phyloP scores from a whole-genome alignment of 495 filamentous ascomycete genomes.

The Hypomontagnella monticulosa region DNA sequence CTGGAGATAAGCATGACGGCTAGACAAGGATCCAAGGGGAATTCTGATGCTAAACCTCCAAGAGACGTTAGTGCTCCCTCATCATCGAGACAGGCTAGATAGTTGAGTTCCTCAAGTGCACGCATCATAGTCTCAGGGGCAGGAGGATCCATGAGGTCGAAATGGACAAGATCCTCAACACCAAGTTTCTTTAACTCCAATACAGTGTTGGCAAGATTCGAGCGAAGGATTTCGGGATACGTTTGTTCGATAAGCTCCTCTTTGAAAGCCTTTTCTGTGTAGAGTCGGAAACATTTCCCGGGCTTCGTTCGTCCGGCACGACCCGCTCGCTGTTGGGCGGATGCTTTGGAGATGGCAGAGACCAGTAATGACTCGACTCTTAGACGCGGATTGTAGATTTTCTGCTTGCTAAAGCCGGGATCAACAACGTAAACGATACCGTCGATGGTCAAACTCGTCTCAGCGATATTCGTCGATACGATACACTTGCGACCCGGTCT shows the following conservation, averaged over 20 bases:
- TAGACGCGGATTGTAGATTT: constrained; percentile 97
- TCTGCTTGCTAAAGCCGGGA: constrained; percentile 99
- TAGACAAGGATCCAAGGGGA: constrained; percentile 92
- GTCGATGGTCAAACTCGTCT: constrained; percentile 97
- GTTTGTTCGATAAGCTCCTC: constrained; percentile 97
- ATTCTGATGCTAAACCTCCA: constrained; percentile 90
- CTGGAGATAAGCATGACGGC: constrained; percentile 98
- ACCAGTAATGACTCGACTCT: constrained; percentile 96
- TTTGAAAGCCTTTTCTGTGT: constrained; percentile 96
- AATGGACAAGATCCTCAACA: constrained; percentile 95
- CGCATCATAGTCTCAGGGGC: constrained; percentile 99
- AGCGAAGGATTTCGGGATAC: constrained; percentile 93
- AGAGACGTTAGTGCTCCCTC: constrained; percentile 90
- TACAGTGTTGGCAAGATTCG: constrained; percentile 93
- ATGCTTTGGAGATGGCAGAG: constrained; percentile 96
- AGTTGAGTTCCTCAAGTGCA: constrained; percentile 97
- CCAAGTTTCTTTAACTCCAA: constrained; percentile 98
- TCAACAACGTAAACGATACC: constrained; percentile 99
- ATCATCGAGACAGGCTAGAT: constrained; percentile 94
- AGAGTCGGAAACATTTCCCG: constrained; percentile 97
- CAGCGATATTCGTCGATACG: constrained; percentile 96
- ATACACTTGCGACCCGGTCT: constrained; percentile 93
- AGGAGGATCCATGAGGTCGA: constrained; percentile 98
- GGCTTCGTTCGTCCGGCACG: constrained; percentile 98
- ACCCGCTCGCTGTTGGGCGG: constrained; percentile 97